Base-by-base conservation (phyloP, 2,329 filamentous ascomycete genomes). In the Neonectria magnoliae region DNA sequence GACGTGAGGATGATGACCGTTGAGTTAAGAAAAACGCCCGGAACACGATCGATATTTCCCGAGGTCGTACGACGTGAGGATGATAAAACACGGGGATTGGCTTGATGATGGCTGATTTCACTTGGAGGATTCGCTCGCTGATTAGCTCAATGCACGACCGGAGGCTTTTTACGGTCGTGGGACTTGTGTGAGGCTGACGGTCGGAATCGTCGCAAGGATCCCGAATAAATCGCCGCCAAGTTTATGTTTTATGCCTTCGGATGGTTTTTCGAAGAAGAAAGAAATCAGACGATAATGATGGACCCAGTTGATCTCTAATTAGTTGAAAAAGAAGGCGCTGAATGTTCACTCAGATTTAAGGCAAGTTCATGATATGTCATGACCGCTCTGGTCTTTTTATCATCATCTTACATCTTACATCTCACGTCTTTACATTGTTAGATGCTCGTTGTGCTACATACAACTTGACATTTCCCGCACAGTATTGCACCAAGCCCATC, bases 81-180 rank as follows among this genome's bases (percentile, higher is more conserved):
- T 38, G 14, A 38, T 38, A 38, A 3, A n/a, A n/a, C 8, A 7
- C 14, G 14, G 14, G 14, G 36, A 38, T 38, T 38, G 36, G 7
- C 6, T n/a, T 38, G 14, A n/a, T 6, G 3, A 7, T 38, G 36
- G 4, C 4, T 38, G 14, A n/a, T 38, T 38, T 38, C 4, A 5
- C 36, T 7, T 7, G 50, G 33, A 22, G 41, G 27, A 27, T 44
- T 33, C n/a, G 18, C 6, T 51, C 31, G 13, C 25, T 16, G 31
- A 20, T 20, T 33, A 6, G 20, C 25, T 9, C 8, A 18, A 50
- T 57, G 59, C 36, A 50, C 36, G 25, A n/a, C 54, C 60, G 60
- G 60, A 59, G 31, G 60, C 48, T 63, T 62, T 62, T 13, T 29
- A 18, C 13, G 8, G 22, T 5, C 27, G 27, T 20, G 29, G 29